These are phyloP conservation scores for Leccinum sublutescens DNA, from an alignment of 768 basidiomycete species.

Conservation along the genomic window DNA sequence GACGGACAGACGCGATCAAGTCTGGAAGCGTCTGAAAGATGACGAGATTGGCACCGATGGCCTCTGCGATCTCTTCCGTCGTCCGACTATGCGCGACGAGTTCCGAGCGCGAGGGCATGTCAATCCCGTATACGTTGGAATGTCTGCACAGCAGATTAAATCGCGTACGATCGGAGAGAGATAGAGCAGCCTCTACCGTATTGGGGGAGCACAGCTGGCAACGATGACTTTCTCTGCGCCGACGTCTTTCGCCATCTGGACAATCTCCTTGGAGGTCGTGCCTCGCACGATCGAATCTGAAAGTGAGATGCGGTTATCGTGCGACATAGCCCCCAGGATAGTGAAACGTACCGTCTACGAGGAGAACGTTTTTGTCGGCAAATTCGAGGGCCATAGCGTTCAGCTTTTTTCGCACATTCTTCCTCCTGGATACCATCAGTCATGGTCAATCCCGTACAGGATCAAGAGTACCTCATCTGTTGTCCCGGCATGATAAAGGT, in stretches of 20 bases:
- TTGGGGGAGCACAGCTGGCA: constrained; percentile 96
- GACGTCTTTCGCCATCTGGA: constrained; percentile 99
- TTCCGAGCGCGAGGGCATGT: constrained; percentile 96
- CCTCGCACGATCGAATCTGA: constrained; percentile 97
- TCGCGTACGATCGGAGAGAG: neutral
- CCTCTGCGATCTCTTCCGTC: constrained; percentile 65
- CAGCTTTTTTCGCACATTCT: constrained; percentile 92
- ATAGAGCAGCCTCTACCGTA: constrained; percentile 52
- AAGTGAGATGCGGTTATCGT: neutral
- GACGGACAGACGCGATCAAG: constrained; percentile 79
- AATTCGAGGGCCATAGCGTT: constrained; percentile 99
- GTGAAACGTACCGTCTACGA: constrained; percentile 80
- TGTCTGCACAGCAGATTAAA: constrained; percentile 42
- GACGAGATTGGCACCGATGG: constrained; percentile 93
- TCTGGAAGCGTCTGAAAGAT: constrained; percentile 94
- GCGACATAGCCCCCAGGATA: neutral
- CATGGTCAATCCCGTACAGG: neutral
- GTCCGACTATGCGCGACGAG: constrained; percentile 84
- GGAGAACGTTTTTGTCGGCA: constrained; percentile 82
- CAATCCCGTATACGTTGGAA: constrained; percentile 98
- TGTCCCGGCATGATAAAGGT: constrained; percentile 99
- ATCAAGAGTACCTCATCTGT: constrained; percentile 69
- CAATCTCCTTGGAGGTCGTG: constrained; percentile 97
- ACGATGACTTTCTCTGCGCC: constrained; percentile 95
- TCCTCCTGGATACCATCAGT: constrained; percentile 51